Evolutionary conservation across 2,329 filamentous ascomycete genomes (phyloP), one percentile per base, ranked within the genome.

Genomic region (Claviceps digitariae): DNA sequence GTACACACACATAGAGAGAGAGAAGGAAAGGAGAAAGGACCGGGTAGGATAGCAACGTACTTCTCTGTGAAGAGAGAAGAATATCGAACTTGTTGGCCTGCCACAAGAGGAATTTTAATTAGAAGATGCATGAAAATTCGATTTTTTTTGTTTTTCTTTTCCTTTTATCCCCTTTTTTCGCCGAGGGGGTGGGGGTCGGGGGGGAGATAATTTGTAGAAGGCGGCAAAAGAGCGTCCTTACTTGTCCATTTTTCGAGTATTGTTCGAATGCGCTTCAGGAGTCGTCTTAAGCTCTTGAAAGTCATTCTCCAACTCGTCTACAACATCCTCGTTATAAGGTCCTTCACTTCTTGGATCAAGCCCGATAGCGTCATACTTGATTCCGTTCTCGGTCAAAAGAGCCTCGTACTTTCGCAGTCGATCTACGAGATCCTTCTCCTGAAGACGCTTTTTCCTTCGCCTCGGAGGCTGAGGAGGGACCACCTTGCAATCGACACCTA

Each of bases 401-500:
- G 13, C 15, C 15, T 38, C 36, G 36, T 38, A 38, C 17, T 17
- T n/a, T n/a, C 15, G 4, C 3, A 38, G 36, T 38, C 36, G 36
- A n/a, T 17, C 36, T n/a, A 38, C 17, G 4, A 38, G 36, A 38
- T 38, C 36, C 36, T 38, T 38, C 15, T 38, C 15, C 15, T 38
- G 36, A 15, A 38, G 36, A 38, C 36, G 36, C 36, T n/a, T 38
- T n/a, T n/a, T 79, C 76, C 44, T 73, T 69, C 36, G 36, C 15
- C 36, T 17, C 15, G 36, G 36, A n/a, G 36, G 36, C 36, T 17
- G 17, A 2, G 36, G 36, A 15, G 36, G 15, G n/a, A 38, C 36
- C 36, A 38, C 36, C 36, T n/a, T 38, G 36, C 36, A 38, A 8
- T 38, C 36, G 36, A 38, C 36, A 38, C 36, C 36, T 17, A 38